Percentiles rank a stretch among this genome's conserved stretches.
phyloP scores from a whole-genome alignment of 148 eudicot species.

The Vaccinium myrtillus region DNA sequence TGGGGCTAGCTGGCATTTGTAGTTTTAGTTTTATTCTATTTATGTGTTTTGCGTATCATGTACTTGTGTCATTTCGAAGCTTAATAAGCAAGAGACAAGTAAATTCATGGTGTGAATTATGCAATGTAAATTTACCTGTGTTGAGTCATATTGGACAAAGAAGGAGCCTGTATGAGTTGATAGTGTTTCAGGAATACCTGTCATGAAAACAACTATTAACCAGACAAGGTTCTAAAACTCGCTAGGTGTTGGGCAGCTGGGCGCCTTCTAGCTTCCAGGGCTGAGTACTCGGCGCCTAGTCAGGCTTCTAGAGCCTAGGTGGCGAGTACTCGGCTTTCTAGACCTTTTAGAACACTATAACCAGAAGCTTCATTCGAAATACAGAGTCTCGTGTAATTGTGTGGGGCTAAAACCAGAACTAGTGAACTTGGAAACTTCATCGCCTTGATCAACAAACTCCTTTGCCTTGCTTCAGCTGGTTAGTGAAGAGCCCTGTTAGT shows the following conservation, averaged over 20 bases:
- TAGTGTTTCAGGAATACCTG: background rate
- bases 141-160: background rate
- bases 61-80: background rate
- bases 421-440: background rate
- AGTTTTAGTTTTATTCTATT: background rate
- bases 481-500: too few relatives aligned
- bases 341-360: too few relatives aligned
- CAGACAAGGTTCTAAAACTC: background rate
- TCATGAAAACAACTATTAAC: background rate
- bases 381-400: background rate
- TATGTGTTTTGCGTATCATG: background rate
- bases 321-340: too few relatives aligned
- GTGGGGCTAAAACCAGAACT: background rate
- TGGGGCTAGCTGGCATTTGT: background rate
- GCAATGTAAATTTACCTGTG: background rate
- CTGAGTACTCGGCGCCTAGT: too few relatives aligned
- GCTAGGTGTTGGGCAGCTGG: too few relatives aligned
- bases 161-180: background rate
- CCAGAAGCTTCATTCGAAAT: background rate
- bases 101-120: background rate
- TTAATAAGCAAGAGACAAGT: background rate
- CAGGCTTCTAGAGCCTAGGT: too few relatives aligned
- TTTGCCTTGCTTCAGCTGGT: too few relatives aligned
- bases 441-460: background rate
- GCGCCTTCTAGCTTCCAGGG: too few relatives aligned